Base-by-base conservation (phyloP, 1,284 basidiomycete species). In the Porphyrellus sp. region DNA sequence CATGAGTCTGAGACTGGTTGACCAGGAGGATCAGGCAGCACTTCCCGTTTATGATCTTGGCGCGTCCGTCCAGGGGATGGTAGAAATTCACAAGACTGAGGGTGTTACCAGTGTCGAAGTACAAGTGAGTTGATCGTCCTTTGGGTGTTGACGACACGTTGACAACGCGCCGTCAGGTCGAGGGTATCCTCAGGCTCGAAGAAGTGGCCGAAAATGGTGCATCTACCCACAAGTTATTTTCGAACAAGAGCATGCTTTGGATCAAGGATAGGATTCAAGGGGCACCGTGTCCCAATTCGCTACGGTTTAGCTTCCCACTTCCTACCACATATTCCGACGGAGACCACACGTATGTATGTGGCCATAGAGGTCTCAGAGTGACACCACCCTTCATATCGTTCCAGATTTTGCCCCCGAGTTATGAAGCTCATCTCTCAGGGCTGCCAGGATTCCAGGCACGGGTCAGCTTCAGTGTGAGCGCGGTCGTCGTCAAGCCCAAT, bases 161-260 rank as follows among this genome's bases (percentile, higher is more conserved):
- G 45, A 54, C 49, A 51, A 25, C n/a, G 23, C 28, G 16, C 47
- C 31, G 28, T 33, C 59, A 86, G 85, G 72, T 86, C 34, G 82
- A 85, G 59, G 85, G 85, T 7, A 74, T 68, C 33, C 68, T 87
- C 44, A 69, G 71, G 49, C 59, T 89, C 37, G 78, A 80, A 56
- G 86, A 88, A 64, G 74, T 86, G 23, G 86, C 79, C 8, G 86
- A 80, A 57, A 80, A 80, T 24, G 86, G 86, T 11, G 75, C 75
- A 15, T 73, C 74, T 23, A 73, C 75, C 18, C 72, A 72, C 30
- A 78, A 72, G 39, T 61, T 88, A 5, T 83, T 79, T 60, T 67
- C 80, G 44, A 76, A 78, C 54, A 77, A 74, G 9, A 66, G 70
- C 31, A 65, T 77, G 20, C 72, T 89, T 20, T 89, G 85, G 85